Conservation (phyloP, 1,284 basidiomycete genomes). For the Moesziomyces aphidis region DNA sequence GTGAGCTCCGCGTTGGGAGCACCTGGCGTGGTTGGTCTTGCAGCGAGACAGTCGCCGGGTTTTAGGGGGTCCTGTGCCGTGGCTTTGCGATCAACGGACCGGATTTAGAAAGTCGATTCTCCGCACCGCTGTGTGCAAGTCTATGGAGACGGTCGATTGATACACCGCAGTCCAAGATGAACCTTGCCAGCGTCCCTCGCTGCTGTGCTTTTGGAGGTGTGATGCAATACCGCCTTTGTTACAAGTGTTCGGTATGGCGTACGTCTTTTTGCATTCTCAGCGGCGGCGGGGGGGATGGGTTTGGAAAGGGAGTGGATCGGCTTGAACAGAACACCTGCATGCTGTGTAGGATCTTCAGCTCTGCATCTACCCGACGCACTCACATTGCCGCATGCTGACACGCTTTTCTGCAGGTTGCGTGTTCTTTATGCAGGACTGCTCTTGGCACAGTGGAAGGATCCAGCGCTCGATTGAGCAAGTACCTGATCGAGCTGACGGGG, state of each 20-base stretch:
- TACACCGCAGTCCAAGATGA: slow-evolving; percentile 41
- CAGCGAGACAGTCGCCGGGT: too few relatives aligned
- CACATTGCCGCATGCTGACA: slow-evolving; percentile 11
- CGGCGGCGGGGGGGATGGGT: neutral
- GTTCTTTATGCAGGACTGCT: slow-evolving; percentile 9
- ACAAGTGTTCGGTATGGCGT: slow-evolving; percentile 7
- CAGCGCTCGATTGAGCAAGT: slow-evolving; percentile 25
- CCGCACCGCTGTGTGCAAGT: neutral
- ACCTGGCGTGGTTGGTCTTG: too few relatives aligned
- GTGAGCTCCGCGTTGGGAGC: too few relatives aligned
- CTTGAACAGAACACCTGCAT: slow-evolving; percentile 44
- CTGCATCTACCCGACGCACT: slow-evolving; percentile 29
- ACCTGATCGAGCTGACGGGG: slow-evolving; percentile 2
- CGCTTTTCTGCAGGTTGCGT: neutral
- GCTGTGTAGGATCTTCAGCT: slow-evolving; percentile 19
- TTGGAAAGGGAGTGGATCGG: slow-evolving; percentile 12
- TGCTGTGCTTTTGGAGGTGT: too few relatives aligned
- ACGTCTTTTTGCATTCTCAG: too few relatives aligned
- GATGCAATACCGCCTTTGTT: too few relatives aligned
- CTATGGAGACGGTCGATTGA: slow-evolving; percentile 30
- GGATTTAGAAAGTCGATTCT: slow-evolving; percentile 42
- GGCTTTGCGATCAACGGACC: slow-evolving; percentile 21
- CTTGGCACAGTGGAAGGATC: neutral
- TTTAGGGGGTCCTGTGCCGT: too few relatives aligned
- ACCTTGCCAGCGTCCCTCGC: too few relatives aligned